These are phyloP conservation scores for Globisporangium cederbergense DNA, from an alignment of 352 stramenopile genomes.

Conservation along the genomic window DNA sequence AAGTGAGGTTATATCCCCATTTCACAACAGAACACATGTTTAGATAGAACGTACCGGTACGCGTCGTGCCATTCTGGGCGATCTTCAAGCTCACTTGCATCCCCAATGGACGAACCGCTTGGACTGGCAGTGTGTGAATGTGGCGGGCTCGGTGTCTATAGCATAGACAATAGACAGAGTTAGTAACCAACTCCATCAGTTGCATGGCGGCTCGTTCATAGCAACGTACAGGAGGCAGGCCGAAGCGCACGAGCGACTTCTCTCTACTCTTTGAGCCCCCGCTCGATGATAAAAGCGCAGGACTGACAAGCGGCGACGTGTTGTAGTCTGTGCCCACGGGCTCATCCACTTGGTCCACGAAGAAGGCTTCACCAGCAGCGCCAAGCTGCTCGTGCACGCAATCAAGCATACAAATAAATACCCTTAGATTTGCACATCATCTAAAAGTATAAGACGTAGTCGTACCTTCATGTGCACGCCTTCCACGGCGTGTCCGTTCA, in stretches of 20 bases:
- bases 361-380: slow-evolving; percentile 67
- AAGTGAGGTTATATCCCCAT: not conserved
- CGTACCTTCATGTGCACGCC: slow-evolving; percentile 74
- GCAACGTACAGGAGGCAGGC: slow-evolving; percentile 1
- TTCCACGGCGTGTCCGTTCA: slow-evolving; percentile 55
- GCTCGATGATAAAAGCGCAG: slow-evolving; percentile 16
- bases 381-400: slow-evolving; percentile 33
- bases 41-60: slow-evolving; percentile 18
- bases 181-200: not conserved
- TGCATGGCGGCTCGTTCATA: not conserved
- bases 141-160: not conserved
- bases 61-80: slow-evolving; percentile 30
- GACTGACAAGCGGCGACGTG: slow-evolving; percentile 58
- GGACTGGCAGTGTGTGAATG: slow-evolving; percentile 6
- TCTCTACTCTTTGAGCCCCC: not conserved
- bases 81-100: not conserved
- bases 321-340: slow-evolving; percentile 61
- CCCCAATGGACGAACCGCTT: slow-evolving; percentile 1
- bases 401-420: too few species aligned
- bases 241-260: slow-evolving; percentile 8
- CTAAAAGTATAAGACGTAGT: not conserved
- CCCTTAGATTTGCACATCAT: not conserved
- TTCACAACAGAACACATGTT: not conserved
- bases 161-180: not conserved
- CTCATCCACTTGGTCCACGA: slow-evolving; percentile 59